These are phyloP conservation scores for Leccinum boreale DNA, from an alignment of 768 basidiomycete genomes.

Conservation along the genomic window DNA sequence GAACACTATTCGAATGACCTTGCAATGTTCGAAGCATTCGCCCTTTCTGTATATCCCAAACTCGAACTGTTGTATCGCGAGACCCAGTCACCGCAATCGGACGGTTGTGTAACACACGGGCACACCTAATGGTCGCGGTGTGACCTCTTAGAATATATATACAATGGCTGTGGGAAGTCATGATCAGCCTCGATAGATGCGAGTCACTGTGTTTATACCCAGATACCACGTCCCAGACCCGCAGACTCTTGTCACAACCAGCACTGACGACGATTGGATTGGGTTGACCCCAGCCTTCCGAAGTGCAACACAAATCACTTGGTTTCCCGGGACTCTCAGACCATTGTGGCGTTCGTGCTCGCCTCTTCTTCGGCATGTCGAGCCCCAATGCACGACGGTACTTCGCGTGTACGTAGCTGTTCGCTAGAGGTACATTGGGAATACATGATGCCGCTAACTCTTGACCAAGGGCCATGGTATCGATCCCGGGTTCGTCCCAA, in stretches of 20 bases:
- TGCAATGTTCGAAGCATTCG: slow-evolving; percentile 57
- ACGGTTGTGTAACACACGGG: slow-evolving; percentile 81
- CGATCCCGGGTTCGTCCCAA: slow-evolving; percentile 26
- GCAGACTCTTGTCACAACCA: slow-evolving; percentile 88
- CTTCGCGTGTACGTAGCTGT: slow-evolving; percentile 25
- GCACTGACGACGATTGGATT: slow-evolving; percentile 83
- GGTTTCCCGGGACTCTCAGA: slow-evolving; percentile 31
- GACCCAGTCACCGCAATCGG: slow-evolving; percentile 91
- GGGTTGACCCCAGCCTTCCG: slow-evolving; percentile 87
- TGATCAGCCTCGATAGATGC: slow-evolving; percentile 3
- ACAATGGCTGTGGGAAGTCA: slow-evolving; percentile 43
- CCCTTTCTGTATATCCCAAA: slow-evolving; percentile 92
- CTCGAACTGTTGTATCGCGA: slow-evolving; percentile 78
- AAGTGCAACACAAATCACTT: slow-evolving; percentile 59
- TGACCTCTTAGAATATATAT: slow-evolving; percentile 82
- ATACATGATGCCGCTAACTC: not conserved
- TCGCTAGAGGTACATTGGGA: slow-evolving; percentile 11
- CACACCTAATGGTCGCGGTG: slow-evolving; percentile 85
- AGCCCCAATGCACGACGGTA: slow-evolving; percentile 53
- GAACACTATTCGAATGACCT: slow-evolving; percentile 80
- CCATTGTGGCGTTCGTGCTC: slow-evolving; percentile 16
- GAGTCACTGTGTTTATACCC: slow-evolving; percentile 50
- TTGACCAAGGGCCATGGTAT: slow-evolving; percentile 6
- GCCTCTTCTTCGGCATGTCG: slow-evolving; percentile 27
- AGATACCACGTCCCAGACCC: slow-evolving; percentile 87